Base-by-base conservation (phyloP, 2,329 filamentous ascomycete species). In the Alternaria postmessia region DNA sequence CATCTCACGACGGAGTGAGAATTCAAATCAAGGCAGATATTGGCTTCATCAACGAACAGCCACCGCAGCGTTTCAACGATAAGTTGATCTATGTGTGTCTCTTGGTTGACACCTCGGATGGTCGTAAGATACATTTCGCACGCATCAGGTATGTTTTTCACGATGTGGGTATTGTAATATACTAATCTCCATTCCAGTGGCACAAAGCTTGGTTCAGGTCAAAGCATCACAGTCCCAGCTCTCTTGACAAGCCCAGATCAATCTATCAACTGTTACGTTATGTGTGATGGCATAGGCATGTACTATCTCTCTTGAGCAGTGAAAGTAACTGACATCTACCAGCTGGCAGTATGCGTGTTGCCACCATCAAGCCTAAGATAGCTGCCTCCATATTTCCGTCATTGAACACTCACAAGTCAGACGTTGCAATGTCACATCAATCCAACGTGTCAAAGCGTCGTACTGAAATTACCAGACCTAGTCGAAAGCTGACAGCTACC, bases 251-350 rank as follows among this genome's bases (percentile, higher is more conserved):
- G 80, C 5, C 74, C 81, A 0, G 84, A 86, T 18, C 86, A 90
- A 57, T 79, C 83, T 3, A 85, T 95, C 34, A 84, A 84, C 24
- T 92, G 88, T 61, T 87, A 89, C 72, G 83, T 94, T 49, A 91
- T 92, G 76, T 98, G 94, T 66, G 94, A 97, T 78, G 89, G 93
- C 43, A 90, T 98, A 69, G 92, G 86, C 87, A 75, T 62, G 79
- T 60, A 6, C 7, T 1, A 8, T 2, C 0, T n/a, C 11, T 30
- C 8, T 20, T 6, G 16, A 2, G 2, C 3, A 1, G 1, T 22
- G 7, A 4, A n/a, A 16, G n/a, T 43, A 12, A 18, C 66, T 72
- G 38, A 74, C 12, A 14, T 12, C 16, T 52, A 8, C 3, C 56
- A 86, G 87, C 86, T 62, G 87, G 87, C 11, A 89, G 87, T 11